phyloP scores from a whole-genome alignment of 108 stramenopile genomes.

The Nannochloropsis salina region DNA sequence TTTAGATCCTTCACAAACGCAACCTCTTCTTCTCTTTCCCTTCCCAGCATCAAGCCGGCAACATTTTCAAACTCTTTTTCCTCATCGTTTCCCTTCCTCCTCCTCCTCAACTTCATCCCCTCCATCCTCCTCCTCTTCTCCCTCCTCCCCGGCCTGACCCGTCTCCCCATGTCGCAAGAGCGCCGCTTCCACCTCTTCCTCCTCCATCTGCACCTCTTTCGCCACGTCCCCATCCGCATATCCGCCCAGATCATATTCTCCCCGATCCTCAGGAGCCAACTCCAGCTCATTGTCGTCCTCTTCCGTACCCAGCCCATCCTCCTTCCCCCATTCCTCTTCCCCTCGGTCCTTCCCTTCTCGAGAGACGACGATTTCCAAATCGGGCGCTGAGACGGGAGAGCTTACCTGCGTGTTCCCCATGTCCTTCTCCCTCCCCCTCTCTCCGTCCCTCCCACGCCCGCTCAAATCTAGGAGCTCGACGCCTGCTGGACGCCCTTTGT shows the following conservation, averaged over 20 bases:
- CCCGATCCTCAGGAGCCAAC: neutral
- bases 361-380: no score
- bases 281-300: neutral
- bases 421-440: neutral
- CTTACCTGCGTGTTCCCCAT: neutral
- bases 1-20: no score
- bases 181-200: neutral
- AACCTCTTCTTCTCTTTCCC: no score
- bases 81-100: neutral
- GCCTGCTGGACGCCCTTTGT: neutral
- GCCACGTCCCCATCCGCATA: neutral
- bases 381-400: no score
- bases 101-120: neutral
- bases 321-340: neutral
- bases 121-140: neutral
- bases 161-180: neutral
- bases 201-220: neutral
- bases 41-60: no score
- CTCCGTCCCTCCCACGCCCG: neutral
- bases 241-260: neutral
- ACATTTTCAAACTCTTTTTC: neutral
- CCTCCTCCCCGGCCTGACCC: neutral
- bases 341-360: neutral
- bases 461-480: neutral
- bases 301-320: neutral